Evolutionary conservation across 1,284 basidiomycete genomes (phyloP), one percentile per base, ranked within the genome.

Genomic region (Malassezia obtusa): DNA sequence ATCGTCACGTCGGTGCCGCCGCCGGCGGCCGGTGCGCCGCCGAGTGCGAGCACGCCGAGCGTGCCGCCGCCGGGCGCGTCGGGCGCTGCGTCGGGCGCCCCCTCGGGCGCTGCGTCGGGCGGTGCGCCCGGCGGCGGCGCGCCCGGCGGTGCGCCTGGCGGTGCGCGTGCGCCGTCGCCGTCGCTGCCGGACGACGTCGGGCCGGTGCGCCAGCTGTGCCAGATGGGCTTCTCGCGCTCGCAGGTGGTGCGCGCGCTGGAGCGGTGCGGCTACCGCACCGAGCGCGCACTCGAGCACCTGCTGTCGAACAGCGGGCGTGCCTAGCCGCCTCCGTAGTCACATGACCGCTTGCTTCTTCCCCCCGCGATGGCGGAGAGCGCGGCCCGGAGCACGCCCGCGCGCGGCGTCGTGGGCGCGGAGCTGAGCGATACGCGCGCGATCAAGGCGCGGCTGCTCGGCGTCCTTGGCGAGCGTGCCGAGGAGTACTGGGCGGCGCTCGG

Each of bases 401-500:
- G 31, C 24, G 24, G 21, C 19, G 47, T 49, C 39, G 26, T 37
- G 22, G 44, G 15, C 17, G 38, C 19, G 15, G 15, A 40, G 26
- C 25, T 40, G 9, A 17, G 38, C 14, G 25, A 49, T 35, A 28
- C 38, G 30, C 49, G 49, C 9, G 44, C 28, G 22, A 47, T 56
- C 21, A 56, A 56, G 25, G 30, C 37, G 38, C 41, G 31, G 17
- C 53, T 56, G 6, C 31, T 56, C 9, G 35, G 45, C 8, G 69
- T 63, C n/a, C 59, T 73, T 1, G 70, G 70, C 14, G 57, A 61
- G 22, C 61, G 65, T 28, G 66, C 68, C 7, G 58, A 58, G 2
- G 59, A 61, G 30, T 77, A 77, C 65, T 77, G 76, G 76, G 47
- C 60, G 26, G 65, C 71, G 2, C 63, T 77, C 14, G 58, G 66